Conservation (phyloP, 2,329 filamentous ascomycete genomes). For the Sporothrix variecibatus region DNA sequence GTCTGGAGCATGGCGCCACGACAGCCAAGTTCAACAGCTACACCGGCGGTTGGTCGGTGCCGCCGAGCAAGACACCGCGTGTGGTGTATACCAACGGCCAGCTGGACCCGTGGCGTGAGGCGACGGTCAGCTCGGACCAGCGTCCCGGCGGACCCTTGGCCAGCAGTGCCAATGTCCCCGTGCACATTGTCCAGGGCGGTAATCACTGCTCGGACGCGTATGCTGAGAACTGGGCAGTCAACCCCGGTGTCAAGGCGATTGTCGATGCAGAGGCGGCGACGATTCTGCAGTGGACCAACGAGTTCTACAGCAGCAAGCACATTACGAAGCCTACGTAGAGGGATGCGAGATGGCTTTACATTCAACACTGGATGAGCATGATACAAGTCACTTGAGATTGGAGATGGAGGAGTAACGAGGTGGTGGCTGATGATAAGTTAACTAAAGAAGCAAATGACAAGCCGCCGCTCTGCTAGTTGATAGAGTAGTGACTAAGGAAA, state of each 20-base stretch:
- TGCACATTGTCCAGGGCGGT: constrained; percentile 41
- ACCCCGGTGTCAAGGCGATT: constrained; percentile 51
- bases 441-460: no score
- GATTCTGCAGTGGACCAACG: constrained; percentile 55
- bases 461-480: no score
- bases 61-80: constrained; percentile 38
- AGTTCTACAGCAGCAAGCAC: constrained; percentile 46
- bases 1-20: constrained; percentile 38
- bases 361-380: neutral
- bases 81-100: constrained; percentile 46
- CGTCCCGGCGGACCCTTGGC: constrained; percentile 44
- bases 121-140: constrained; percentile 42
- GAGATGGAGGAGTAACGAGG: neutral
- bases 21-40: constrained; percentile 40
- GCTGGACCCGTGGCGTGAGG: constrained; percentile 46
- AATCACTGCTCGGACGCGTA: constrained; percentile 46
- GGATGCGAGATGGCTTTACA: neutral
- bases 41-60: constrained; percentile 44
- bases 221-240: constrained; percentile 51
- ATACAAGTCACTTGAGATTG: neutral
- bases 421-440: no score
- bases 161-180: constrained; percentile 38
- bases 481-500: no score
- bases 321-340: constrained; percentile 19
- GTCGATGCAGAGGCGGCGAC: constrained; percentile 53